Conservation (phyloP, 192 early-diverging fungal genomes). For the Backusella morwellensis region DNA sequence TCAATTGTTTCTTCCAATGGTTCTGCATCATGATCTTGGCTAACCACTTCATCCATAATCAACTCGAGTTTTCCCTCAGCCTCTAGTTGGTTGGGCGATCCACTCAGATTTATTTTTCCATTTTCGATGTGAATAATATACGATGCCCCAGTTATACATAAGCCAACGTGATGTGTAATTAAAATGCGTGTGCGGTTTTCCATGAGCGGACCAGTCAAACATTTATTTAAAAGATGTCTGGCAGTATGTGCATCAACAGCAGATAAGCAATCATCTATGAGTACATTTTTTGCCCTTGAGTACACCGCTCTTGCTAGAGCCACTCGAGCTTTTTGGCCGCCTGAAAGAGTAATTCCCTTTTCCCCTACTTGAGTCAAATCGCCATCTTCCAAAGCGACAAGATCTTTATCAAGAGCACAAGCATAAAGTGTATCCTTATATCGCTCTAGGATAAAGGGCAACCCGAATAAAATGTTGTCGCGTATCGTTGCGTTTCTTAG, state of each 20-base stretch:
- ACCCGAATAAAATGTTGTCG: slow-evolving; percentile 77
- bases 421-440: slow-evolving; percentile 55
- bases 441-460: slow-evolving; percentile 40
- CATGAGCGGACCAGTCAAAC: slow-evolving; percentile 72
- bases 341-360: slow-evolving; percentile 79
- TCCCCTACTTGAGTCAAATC: slow-evolving; percentile 74
- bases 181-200: slow-evolving; percentile 76
- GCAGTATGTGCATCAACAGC: slow-evolving; percentile 89
- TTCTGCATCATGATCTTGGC: background rate
- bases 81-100: slow-evolving; percentile 21
- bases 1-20: slow-evolving; percentile 17
- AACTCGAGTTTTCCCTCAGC: slow-evolving; percentile 17
- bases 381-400: slow-evolving; percentile 51
- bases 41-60: slow-evolving; percentile 28
- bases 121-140: slow-evolving; percentile 50
- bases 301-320: slow-evolving; percentile 87
- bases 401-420: slow-evolving; percentile 60
- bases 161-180: slow-evolving; percentile 80
- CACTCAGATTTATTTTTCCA: slow-evolving; percentile 41
- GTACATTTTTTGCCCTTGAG: slow-evolving; percentile 54
- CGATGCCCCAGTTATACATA: slow-evolving; percentile 53
- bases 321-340: slow-evolving; percentile 87
- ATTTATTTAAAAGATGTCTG: slow-evolving; percentile 72
- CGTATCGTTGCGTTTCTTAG: slow-evolving; percentile 60
- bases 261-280: slow-evolving; percentile 85